These are phyloP conservation scores for Mucor racemosus DNA, from an alignment of 371 early-diverging fungal genomes.

Conservation along the genomic window DNA sequence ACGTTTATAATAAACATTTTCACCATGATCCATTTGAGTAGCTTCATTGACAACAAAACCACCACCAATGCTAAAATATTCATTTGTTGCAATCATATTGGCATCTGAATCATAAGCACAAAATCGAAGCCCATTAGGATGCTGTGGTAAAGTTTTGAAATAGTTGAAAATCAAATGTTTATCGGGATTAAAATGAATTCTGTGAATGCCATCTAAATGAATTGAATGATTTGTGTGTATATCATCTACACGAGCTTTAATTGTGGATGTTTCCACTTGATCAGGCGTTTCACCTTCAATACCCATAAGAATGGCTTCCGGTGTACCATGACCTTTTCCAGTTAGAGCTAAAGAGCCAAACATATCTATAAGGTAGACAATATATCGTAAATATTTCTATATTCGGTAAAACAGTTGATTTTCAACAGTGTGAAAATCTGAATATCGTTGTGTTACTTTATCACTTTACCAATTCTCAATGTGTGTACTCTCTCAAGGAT, in stretches of 20 bases:
- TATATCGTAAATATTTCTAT: conserved; percentile 7
- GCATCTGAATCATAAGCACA: conserved; percentile 82
- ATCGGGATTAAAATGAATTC: conserved; percentile 81
- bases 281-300: conserved; percentile 94
- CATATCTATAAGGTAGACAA: conserved; percentile 61
- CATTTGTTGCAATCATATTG: conserved; percentile 87
- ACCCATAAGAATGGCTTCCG: conserved; percentile 88
- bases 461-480: conserved; percentile 66
- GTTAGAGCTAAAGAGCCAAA: conserved; percentile 95
- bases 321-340: conserved; percentile 94
- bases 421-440: conserved; percentile 16
- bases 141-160: conserved; percentile 86
- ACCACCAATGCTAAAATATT: conserved; percentile 94
- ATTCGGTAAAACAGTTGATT: conserved; percentile 6
- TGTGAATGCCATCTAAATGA: conserved; percentile 73
- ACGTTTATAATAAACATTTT: conserved; percentile 84
- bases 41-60: conserved; percentile 94
- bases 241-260: conserved; percentile 71
- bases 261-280: conserved; percentile 81
- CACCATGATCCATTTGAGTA: conserved; percentile 82
- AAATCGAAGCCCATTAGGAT: conserved; percentile 95
- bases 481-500: conserved; percentile 72
- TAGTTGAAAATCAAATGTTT: conserved; percentile 87
- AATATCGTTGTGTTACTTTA: neutral
- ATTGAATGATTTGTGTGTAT: conserved; percentile 73